Evolutionary conservation across 129 eudicot genomes (phyloP).

Genomic region (Chrysanthemum makinoi): DNA sequence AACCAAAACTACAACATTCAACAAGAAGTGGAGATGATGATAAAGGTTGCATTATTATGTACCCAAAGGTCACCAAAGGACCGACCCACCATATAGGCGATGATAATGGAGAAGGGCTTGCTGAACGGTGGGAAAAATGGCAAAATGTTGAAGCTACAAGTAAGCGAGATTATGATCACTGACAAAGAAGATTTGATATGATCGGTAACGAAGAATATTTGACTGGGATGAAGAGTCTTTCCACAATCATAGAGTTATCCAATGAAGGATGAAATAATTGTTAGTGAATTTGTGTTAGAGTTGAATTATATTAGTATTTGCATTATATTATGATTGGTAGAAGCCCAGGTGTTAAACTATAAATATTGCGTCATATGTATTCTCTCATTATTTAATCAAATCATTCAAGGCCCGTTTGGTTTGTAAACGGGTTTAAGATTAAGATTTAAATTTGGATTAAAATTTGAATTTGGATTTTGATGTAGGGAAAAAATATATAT

Average conservation of each 20-base stretch:
- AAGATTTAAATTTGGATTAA: too few species aligned
- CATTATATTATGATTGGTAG: too few species aligned
- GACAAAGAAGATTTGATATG: constrained; percentile 28
- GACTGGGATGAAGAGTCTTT: constrained; percentile 93
- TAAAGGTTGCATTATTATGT: constrained; percentile 71
- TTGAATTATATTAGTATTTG: background rate
- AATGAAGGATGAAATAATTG: constrained; percentile 64
- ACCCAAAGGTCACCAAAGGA: constrained; percentile 78
- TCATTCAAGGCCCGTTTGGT: too few species aligned
- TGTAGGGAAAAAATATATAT: too few species aligned
- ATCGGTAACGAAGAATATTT: constrained; percentile 47
- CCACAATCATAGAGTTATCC: constrained; percentile 77
- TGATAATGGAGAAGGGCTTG: constrained; percentile 94
- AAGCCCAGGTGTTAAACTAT: too few species aligned
- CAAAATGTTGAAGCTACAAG: constrained; percentile 70
- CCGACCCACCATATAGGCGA: constrained; percentile 77
- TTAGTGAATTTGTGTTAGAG: constrained; percentile 1
- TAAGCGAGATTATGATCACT: constrained; percentile 74
- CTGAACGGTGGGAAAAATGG: constrained; percentile 99
- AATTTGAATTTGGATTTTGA: too few species aligned
- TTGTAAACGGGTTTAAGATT: too few species aligned
- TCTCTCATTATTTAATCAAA: too few species aligned
- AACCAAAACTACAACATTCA: constrained; percentile 31
- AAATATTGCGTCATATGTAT: too few species aligned
- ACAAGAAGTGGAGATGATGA: constrained; percentile 76